These are phyloP conservation scores for Solanum chiquidenum DNA, from an alignment of 257 asterid genomes.

Conservation along the genomic window DNA sequence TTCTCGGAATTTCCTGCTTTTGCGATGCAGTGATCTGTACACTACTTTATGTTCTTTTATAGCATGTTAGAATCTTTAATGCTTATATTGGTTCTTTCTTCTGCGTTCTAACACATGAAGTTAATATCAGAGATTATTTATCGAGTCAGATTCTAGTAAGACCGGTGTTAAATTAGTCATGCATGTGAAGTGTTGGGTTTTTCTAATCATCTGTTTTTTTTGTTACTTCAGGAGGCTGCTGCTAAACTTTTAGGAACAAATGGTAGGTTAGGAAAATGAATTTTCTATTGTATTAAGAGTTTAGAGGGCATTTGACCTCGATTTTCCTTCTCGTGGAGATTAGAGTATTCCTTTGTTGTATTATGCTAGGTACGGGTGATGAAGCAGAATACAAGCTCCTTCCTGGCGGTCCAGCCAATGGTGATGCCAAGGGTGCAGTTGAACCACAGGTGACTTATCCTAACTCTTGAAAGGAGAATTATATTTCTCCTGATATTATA, in stretches of 20 bases:
- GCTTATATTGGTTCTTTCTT: not conserved
- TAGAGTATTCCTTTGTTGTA: not conserved
- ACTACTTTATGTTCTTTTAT: not conserved
- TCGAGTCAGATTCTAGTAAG: not conserved
- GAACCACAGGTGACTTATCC: slow-evolving; percentile 44
- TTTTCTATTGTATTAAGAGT: not conserved
- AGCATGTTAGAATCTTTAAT: not conserved
- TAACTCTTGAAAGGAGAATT: not conserved
- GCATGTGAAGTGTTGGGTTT: not conserved
- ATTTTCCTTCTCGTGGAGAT: not conserved
- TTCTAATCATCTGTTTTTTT: not conserved
- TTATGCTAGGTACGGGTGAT: slow-evolving; percentile 33
- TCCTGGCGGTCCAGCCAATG: slow-evolving; percentile 58
- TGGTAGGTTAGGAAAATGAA: not conserved
- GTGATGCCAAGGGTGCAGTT: slow-evolving; percentile 18
- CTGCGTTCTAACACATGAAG: not conserved
- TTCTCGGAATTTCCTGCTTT: not conserved
- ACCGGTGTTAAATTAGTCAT: not conserved
- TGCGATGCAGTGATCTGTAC: not conserved
- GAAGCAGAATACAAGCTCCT: slow-evolving; percentile 77
- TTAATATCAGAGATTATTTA: not conserved
- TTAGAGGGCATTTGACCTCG: not conserved
- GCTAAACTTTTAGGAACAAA: not conserved
- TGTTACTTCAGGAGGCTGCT: not conserved
- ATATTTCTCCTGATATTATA: not conserved